Base-by-base conservation (phyloP, 192 early-diverging fungal genomes). In the Coemansia sp. region DNA sequence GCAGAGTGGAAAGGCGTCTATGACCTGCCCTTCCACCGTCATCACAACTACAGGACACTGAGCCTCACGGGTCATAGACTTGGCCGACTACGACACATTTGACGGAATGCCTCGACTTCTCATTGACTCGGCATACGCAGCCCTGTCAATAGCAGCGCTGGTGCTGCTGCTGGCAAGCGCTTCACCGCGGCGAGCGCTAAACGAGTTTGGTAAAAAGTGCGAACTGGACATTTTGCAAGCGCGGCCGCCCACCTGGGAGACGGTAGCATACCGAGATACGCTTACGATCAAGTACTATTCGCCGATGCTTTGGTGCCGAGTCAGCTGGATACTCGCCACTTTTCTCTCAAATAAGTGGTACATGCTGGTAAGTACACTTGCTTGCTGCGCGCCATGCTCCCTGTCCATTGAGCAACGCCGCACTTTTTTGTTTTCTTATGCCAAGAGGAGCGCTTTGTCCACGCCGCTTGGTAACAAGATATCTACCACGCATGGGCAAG, bases 301-400 rank as follows among this genome's bases (percentile, higher is more conserved):
- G 33, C 77, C 81, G 4, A 51, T 50, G 37, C 65, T 84, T 33
- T 84, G 81, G 81, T 84, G 81, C 66, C 69, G 60, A 44, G 73
- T 84, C 68, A 79, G 81, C 64, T 78, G 80, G 80, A 66, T 67
- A 40, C 68, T 83, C 37, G 80, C 65, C 11, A 60, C 72, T 24
- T 54, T 83, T 39, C 36, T 83, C 53, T 83, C 80, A 39, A 83
- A 73, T 41, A 83, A 83, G 63, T 83, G 80, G 80, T 75, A 69
- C 46, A 74, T 83, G 59, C 59, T 83, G 74, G 79, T 73, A 76
- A 72, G 73, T 40, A 51, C 57, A 21, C n/a, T 14, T 57, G 8
- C 50, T 21, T 10, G 5, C 19, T 51, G 17, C 2, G 35, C 34
- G 44, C 16, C 13, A 34, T 19, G 46, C 46, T 48, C 46, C 46